phyloP scores from a whole-genome alignment of 2,329 filamentous ascomycete species.

The Phialophora chinensis region DNA sequence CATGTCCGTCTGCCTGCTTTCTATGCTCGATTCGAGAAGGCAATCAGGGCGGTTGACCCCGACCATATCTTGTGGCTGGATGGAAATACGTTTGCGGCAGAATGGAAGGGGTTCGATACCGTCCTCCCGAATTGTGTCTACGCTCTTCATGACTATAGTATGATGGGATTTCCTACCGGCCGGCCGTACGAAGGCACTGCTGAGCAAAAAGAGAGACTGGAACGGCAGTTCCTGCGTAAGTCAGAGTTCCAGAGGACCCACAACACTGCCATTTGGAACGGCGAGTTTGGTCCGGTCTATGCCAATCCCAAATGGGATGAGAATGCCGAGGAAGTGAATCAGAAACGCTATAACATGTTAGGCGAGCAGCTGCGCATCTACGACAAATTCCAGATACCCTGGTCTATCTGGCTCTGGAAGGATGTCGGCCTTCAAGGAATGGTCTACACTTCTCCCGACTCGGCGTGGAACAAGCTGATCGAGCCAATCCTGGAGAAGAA shows the following conservation, averaged over 20 bases:
- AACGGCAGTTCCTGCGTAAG: conserved; percentile 55
- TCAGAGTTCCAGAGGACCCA: conserved; percentile 54
- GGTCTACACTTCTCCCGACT: conserved; percentile 56
- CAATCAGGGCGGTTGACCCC: conserved; percentile 54
- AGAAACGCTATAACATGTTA: conserved; percentile 54
- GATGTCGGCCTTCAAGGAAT: conserved; percentile 64
- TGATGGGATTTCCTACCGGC: conserved; percentile 53
- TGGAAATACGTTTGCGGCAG: conserved; percentile 54
- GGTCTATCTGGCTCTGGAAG: conserved; percentile 68
- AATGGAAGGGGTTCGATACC: conserved; percentile 53
- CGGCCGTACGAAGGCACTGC: conserved; percentile 50
- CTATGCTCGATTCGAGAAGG: conserved; percentile 55
- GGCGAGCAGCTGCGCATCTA: conserved; percentile 59
- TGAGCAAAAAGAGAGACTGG: conserved; percentile 50
- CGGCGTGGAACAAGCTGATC: conserved; percentile 59
- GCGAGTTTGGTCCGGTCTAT: conserved; percentile 59
- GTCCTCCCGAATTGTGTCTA: conserved; percentile 48
- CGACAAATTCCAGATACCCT: conserved; percentile 58
- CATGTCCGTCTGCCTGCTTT: conserved; percentile 55
- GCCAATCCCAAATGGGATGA: conserved; percentile 38
- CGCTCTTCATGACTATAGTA: conserved; percentile 42
- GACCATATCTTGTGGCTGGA: conserved; percentile 56
- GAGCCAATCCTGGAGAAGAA: conserved; percentile 63
- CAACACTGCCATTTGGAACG: conserved; percentile 58
- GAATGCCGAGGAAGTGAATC: conserved; percentile 40